A percentile compares a stretch with the other conserved stretches of the same genome.
phyloP scores from a whole-genome alignment of 78 protist species.

The Monocercomonoides exilis region DNA sequence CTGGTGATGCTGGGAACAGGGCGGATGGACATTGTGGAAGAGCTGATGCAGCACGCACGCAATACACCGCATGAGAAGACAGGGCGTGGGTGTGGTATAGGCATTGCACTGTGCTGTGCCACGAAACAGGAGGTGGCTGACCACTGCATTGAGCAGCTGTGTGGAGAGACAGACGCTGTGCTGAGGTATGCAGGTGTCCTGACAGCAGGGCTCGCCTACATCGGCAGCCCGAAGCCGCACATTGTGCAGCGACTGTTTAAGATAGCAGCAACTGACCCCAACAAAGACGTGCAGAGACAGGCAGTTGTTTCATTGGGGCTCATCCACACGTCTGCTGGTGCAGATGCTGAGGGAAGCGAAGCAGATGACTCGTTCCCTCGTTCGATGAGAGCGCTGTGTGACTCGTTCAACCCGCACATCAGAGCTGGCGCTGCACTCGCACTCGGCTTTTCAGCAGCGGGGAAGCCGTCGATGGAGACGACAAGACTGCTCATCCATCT shows the following conservation, averaged over 20 bases:
- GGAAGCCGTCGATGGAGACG: constrained; percentile 75
- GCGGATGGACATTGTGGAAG: constrained; percentile 47
- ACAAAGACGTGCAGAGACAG: constrained; percentile 94
- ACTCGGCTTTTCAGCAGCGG: constrained; percentile 93
- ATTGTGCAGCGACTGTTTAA: constrained; percentile 80
- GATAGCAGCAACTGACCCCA: constrained; percentile 92
- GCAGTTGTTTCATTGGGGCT: constrained; percentile 92
- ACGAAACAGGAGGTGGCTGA: constrained; percentile 79
- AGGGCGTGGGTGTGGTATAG: constrained; percentile 75
- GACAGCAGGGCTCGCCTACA: constrained; percentile 83
- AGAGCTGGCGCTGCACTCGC: constrained; percentile 94
- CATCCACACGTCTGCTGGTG: constrained; percentile 52
- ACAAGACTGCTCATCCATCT: not conserved
- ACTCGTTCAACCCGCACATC: constrained; percentile 94
- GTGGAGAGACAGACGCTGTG: constrained; percentile 58
- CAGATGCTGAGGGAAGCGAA: not conserved
- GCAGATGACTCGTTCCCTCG: not conserved
- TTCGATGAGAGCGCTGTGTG: constrained; percentile 4
- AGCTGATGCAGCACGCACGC: constrained; percentile 81
- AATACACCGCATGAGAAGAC: constrained; percentile 96
- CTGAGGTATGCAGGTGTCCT: constrained; percentile 82
- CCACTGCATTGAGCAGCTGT: constrained; percentile 62
- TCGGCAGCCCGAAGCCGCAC: constrained; percentile 50
- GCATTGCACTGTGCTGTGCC: constrained; percentile 69
- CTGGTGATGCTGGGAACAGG: constrained; percentile 83